phyloP scores from a whole-genome alignment of 164 flowering plant genomes.

The Echeveria elegans region DNA sequence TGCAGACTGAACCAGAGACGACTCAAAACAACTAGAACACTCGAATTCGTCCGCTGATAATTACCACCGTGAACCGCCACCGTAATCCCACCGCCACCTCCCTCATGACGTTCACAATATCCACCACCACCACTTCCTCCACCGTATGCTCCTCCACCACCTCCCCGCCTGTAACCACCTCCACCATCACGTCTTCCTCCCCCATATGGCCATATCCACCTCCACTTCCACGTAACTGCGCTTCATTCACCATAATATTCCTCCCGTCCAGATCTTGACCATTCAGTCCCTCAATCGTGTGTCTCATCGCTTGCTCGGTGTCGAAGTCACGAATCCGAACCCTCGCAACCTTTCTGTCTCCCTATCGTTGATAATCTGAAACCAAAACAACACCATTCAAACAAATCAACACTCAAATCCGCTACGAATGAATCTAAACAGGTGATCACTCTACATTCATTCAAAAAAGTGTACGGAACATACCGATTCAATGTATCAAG shows the following conservation, averaged over 20 bases:
- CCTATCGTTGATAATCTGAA: constrained; percentile 46
- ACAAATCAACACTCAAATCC: neutral
- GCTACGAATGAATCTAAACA: constrained; percentile 6
- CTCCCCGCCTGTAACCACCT: neutral
- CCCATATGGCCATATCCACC: neutral
- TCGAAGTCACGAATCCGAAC: constrained; percentile 1
- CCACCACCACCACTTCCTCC: neutral
- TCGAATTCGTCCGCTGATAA: no score
- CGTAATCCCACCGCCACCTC: neutral
- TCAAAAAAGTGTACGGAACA: constrained; percentile 25
- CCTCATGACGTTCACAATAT: neutral
- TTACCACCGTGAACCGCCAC: neutral
- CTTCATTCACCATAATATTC: constrained; percentile 1
- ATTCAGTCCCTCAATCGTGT: neutral
- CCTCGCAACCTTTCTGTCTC: constrained; percentile 38
- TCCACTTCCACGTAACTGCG: neutral
- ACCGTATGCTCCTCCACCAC: neutral
- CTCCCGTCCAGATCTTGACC: constrained; percentile 1
- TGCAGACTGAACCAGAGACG: no score
- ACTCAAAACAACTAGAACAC: no score
- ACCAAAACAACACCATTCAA: neutral
- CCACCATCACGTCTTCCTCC: neutral
- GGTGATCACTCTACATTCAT: constrained; percentile 36
- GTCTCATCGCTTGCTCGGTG: neutral
- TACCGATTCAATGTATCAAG: constrained; percentile 30